Conservation (phyloP, 768 basidiomycete genomes). For the Boletus subcaerulescens region DNA sequence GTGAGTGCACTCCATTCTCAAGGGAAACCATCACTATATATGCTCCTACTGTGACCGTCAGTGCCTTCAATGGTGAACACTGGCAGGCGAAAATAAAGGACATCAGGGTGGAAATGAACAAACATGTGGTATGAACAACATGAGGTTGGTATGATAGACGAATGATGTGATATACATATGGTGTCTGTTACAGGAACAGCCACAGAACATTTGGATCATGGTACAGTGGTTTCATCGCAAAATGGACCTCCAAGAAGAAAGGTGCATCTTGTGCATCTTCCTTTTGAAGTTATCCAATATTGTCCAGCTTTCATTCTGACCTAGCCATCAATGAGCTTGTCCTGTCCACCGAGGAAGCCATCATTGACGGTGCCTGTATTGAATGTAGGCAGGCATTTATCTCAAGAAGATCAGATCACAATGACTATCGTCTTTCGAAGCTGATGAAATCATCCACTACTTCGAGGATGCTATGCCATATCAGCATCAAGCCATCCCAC, state of each 20-base stretch:
- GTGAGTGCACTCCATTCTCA: neutral
- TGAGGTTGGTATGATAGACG: too few species aligned
- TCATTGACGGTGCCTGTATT: neutral
- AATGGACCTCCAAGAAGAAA: neutral
- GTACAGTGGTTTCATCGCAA: conserved; percentile 4
- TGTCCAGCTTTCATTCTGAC: neutral
- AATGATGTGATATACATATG: too few species aligned
- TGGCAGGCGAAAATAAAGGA: conserved; percentile 1
- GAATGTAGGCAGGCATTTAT: neutral
- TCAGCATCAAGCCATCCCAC: too few species aligned
- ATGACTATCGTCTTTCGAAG: neutral
- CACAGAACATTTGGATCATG: neutral
- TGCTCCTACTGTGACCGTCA: neutral
- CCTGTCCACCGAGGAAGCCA: neutral
- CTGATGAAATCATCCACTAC: neutral
- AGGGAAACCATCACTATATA: too few species aligned
- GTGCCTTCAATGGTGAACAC: neutral
- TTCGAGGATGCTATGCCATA: too few species aligned
- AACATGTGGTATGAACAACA: neutral
- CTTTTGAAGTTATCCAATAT: too few species aligned
- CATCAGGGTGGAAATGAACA: neutral
- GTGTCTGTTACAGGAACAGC: too few species aligned
- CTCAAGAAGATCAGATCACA: neutral
- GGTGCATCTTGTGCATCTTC: neutral
- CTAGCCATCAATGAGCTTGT: neutral